These are phyloP conservation scores for Backusella luteola DNA, from an alignment of 192 early-diverging fungal genomes.

Conservation along the genomic window DNA sequence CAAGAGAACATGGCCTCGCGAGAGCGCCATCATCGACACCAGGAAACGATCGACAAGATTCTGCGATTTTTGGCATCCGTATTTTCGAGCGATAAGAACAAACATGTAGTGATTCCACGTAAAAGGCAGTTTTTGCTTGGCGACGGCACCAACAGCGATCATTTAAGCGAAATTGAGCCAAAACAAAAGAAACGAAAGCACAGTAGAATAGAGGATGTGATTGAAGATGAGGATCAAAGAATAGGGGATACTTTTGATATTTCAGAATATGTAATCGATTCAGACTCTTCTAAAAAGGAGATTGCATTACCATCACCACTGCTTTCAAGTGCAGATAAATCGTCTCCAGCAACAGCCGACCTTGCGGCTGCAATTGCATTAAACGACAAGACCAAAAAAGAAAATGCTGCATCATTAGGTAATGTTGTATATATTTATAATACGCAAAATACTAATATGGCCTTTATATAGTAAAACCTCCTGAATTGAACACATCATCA, in stretches of 20 bases:
- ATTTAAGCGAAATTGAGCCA: neutral
- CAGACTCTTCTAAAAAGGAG: neutral
- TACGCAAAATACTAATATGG: neutral
- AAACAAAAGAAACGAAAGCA: slow-evolving; percentile 1
- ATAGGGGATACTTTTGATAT: neutral
- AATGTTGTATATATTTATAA: neutral
- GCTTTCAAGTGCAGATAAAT: slow-evolving; percentile 4
- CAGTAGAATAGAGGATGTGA: slow-evolving; percentile 17
- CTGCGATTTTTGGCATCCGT: slow-evolving; percentile 88
- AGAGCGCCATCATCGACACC: slow-evolving; percentile 83
- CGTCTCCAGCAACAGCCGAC: slow-evolving; percentile 10
- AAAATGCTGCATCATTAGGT: slow-evolving; percentile 6
- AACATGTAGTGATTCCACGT: slow-evolving; percentile 44
- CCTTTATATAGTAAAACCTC: neutral
- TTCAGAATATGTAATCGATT: slow-evolving; percentile 11
- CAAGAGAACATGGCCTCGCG: slow-evolving; percentile 70
- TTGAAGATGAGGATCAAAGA: slow-evolving; percentile 20
- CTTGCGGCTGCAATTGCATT: slow-evolving; percentile 26
- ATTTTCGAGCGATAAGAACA: slow-evolving; percentile 63
- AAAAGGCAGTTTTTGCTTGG: slow-evolving; percentile 42
- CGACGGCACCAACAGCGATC: slow-evolving; percentile 3
- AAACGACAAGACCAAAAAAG: slow-evolving; percentile 23
- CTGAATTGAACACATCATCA: neutral
- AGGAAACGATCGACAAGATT: slow-evolving; percentile 94
- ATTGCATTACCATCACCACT: slow-evolving; percentile 8